phyloP scores from a whole-genome alignment of 805 yeast genomes.

The Dipodascus albidus region DNA sequence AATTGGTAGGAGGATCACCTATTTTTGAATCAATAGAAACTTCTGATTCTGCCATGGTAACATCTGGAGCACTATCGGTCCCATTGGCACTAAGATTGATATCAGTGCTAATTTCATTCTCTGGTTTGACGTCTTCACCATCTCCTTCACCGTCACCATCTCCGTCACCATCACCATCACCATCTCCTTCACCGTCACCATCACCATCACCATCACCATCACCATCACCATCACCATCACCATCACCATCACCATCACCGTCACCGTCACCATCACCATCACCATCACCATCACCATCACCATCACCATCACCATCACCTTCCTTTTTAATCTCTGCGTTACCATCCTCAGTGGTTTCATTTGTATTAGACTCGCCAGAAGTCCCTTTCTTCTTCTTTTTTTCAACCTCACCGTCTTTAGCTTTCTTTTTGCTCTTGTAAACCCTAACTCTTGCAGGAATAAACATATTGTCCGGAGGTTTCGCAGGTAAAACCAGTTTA shows the following conservation, averaged over 20 bases:
- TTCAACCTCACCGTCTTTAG: conserved; percentile 9
- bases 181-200: too few relatives aligned
- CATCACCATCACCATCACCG: not conserved
- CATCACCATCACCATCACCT: not conserved
- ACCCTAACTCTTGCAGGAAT: conserved; percentile 12
- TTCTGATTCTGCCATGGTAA: not conserved
- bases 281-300: too few relatives aligned
- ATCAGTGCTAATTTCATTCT: not conserved
- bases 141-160: too few relatives aligned
- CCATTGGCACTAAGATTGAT: too few relatives aligned
- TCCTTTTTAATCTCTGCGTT: not conserved
- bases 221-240: too few relatives aligned
- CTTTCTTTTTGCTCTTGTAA: conserved; percentile 13
- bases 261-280: not conserved
- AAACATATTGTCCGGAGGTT: conserved; percentile 4
- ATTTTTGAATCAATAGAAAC: not conserved
- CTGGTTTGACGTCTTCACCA: too few relatives aligned
- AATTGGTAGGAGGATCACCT: not conserved
- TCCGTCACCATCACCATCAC: too few relatives aligned
- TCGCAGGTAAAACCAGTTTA: conserved; percentile 8
- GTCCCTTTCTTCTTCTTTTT: conserved; percentile 7
- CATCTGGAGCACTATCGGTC: not conserved
- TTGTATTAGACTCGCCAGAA: not conserved
- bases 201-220: too few relatives aligned
- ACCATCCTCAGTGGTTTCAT: not conserved